A percentile compares a stretch with the other conserved stretches of the same genome.
Conservation (phyloP, 164 flowering plant genomes). For the Cinnamomum chago region DNA sequence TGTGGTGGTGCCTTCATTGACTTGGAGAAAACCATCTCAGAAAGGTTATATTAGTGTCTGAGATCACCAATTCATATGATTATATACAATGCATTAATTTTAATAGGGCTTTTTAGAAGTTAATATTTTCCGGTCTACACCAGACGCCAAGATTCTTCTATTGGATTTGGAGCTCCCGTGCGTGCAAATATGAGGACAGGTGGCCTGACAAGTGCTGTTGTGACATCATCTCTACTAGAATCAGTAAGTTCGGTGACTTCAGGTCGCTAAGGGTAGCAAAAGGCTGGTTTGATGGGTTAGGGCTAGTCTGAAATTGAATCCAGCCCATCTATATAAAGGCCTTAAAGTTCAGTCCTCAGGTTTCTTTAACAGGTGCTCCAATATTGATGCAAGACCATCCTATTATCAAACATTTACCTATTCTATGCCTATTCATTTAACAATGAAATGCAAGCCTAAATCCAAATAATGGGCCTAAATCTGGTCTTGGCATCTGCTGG, state of each 20-base stretch:
- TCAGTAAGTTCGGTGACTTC: conserved; percentile 49
- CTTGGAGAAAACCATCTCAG: conserved; percentile 93
- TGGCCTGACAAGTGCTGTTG: conserved; percentile 54
- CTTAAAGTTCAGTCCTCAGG: neutral
- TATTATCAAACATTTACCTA: too few relatives aligned
- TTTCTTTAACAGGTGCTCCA: neutral
- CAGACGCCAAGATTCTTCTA: conserved; percentile 96
- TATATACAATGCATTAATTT: neutral
- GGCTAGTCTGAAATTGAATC: too few relatives aligned
- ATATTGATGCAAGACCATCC: neutral
- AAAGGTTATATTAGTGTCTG: conserved; percentile 47
- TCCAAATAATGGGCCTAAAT: neutral
- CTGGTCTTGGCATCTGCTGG: too few relatives aligned
- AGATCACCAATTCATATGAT: neutral
- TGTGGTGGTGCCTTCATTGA: conserved; percentile 96
- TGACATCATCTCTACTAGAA: conserved; percentile 78
- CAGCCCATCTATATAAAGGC: neutral
- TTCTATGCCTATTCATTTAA: neutral
- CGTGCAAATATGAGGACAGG: conserved; percentile 87
- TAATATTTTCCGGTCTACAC: conserved; percentile 10
- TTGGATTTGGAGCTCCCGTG: conserved; percentile 95
- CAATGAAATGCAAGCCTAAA: neutral
- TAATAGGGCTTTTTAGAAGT: conserved; percentile 4
- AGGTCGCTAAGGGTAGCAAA: neutral
- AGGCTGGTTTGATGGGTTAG: neutral